phyloP scores from a whole-genome alignment of 1,139 yeast genomes.

The Lodderomyces parapsilosis region DNA sequence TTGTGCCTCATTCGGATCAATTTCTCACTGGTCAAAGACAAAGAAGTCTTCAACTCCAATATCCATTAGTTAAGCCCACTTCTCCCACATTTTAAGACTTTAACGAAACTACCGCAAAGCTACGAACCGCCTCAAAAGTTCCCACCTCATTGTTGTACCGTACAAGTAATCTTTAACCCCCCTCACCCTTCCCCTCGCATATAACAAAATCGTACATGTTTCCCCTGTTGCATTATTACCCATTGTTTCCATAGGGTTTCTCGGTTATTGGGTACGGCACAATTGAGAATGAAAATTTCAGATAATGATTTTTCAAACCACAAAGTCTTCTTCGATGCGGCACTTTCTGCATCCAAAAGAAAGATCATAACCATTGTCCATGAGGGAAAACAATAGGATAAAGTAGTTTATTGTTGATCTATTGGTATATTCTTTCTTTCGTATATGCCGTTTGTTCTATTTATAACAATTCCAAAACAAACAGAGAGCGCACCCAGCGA shows the following conservation, averaged over 20 bases:
- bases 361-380: background rate
- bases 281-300: no score
- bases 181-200: background rate
- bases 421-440: background rate
- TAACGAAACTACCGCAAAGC: no score
- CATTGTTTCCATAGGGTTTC: background rate
- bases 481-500: background rate
- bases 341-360: background rate
- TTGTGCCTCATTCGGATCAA: background rate
- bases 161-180: no score
- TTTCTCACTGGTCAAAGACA: no score
- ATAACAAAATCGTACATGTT: background rate
- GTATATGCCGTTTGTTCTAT: background rate
- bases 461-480: slow-evolving; percentile 1
- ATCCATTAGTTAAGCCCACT: no score
- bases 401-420: no score
- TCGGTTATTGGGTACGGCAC: background rate
- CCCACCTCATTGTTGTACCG: no score
- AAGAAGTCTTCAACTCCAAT: no score
- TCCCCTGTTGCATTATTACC: background rate
- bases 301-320: background rate
- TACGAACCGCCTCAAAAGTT: no score
- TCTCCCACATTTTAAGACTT: no score
- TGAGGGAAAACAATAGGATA: background rate
- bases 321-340: background rate